Evolutionary conservation across 2,329 filamentous ascomycete species (phyloP).

Genomic region (Lachnellula arida): DNA sequence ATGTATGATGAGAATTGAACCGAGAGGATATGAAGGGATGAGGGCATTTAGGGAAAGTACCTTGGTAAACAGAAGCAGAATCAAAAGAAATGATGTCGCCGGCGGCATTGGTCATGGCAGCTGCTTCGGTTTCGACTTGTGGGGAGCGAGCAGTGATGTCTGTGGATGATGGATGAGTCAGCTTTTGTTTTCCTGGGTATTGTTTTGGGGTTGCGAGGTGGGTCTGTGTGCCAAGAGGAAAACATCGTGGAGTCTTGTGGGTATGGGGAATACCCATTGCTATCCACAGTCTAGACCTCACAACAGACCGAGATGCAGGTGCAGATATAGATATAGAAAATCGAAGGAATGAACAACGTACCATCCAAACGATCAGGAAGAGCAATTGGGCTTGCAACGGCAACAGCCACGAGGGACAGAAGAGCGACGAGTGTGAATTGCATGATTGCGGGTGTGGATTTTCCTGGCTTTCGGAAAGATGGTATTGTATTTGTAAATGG

Average conservation of each 20-base stretch:
- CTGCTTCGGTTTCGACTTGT: constrained; percentile 13
- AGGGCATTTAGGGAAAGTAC: constrained; percentile 8
- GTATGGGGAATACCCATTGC: not conserved
- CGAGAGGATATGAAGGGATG: not conserved
- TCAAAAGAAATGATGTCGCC: constrained; percentile 26
- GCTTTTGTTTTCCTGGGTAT: not conserved
- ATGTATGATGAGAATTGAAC: not conserved
- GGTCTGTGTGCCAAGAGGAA: not conserved
- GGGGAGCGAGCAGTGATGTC: constrained; percentile 13
- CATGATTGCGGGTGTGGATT: constrained; percentile 22
- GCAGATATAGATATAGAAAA: not conserved
- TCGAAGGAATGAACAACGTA: constrained; percentile 8
- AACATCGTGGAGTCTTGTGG: not conserved
- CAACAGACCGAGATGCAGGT: not conserved
- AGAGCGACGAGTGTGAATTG: constrained; percentile 27
- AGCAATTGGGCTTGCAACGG: constrained; percentile 22
- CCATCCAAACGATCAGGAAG: constrained; percentile 19
- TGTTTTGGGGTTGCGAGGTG: not conserved
- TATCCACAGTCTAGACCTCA: not conserved
- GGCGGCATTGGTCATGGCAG: constrained; percentile 23
- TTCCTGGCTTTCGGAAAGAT: constrained; percentile 11
- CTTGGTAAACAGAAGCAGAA: constrained; percentile 18
- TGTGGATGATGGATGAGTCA: not conserved
- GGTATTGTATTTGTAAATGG: constrained; percentile 10
- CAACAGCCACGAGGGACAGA: constrained; percentile 26